phyloP scores from a whole-genome alignment of 1,284 basidiomycete species.

The Heliocybe sulcata region DNA sequence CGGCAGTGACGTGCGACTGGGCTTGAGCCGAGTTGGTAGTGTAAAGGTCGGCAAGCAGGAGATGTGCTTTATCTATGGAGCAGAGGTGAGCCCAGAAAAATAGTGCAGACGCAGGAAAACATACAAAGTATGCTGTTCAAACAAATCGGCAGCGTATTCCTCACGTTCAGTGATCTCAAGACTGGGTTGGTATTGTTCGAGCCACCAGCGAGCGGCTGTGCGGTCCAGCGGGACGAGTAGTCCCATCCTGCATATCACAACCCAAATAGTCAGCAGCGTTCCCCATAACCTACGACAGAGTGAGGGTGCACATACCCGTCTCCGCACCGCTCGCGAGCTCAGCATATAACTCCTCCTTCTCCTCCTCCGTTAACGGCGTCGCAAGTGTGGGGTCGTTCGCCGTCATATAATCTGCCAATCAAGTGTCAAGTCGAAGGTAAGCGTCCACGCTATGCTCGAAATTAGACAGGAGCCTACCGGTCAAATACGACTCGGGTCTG shows the following conservation, averaged over 20 bases:
- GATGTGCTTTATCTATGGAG: slow-evolving; percentile 52
- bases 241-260: slow-evolving; percentile 35
- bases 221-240: slow-evolving; percentile 42
- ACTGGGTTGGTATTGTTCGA: slow-evolving; percentile 37
- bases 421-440: neutral
- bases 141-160: slow-evolving; percentile 66
- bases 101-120: slow-evolving; percentile 18
- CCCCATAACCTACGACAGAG: neutral
- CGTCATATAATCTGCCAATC: slow-evolving; percentile 62
- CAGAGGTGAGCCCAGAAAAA: neutral
- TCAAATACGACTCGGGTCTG: slow-evolving; percentile 77
- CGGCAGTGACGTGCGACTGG: slow-evolving; percentile 48
- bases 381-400: slow-evolving; percentile 53
- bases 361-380: slow-evolving; percentile 51
- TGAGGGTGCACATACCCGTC: slow-evolving; percentile 35
- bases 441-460: neutral
- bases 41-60: slow-evolving; percentile 63
- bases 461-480: slow-evolving; percentile 30
- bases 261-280: too few relatives aligned
- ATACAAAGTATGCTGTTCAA: slow-evolving; percentile 82
- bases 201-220: slow-evolving; percentile 32
- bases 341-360: slow-evolving; percentile 71
- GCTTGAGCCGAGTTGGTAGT: slow-evolving; percentile 28
- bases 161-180: slow-evolving; percentile 68
- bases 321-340: slow-evolving; percentile 88